Evolutionary conservation across 2,329 filamentous ascomycete species (phyloP).

Genomic region (Ascochyta rabiei): DNA sequence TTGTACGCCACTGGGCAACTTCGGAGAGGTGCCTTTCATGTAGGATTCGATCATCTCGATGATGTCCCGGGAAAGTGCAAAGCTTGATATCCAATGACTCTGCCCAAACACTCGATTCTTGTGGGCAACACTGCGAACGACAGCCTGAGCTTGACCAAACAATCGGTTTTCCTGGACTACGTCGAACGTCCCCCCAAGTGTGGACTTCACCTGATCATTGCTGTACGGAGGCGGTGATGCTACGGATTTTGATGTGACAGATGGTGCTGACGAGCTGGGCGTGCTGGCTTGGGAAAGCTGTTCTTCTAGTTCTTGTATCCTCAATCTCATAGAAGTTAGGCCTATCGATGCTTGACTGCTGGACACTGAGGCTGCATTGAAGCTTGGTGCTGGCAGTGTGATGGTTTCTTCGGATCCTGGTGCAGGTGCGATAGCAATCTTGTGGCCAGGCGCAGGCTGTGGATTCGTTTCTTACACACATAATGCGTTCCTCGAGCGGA

Average conservation of each 20-base stretch:
- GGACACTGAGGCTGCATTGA: conserved; percentile 23
- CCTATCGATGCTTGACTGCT: conserved; percentile 34
- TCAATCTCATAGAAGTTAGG: conserved; percentile 48
- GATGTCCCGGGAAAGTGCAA: conserved; percentile 53
- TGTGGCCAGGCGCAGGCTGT: conserved; percentile 1
- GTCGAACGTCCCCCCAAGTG: conserved; percentile 53
- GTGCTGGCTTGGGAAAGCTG: conserved; percentile 33
- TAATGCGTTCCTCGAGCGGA: conserved; percentile 60
- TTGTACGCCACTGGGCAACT: conserved; percentile 48
- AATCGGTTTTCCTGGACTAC: conserved; percentile 48
- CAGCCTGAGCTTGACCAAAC: conserved; percentile 38
- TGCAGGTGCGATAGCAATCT: conserved; percentile 18
- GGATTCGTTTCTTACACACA: conserved; percentile 57
- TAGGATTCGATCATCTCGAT: conserved; percentile 53
- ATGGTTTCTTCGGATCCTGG: not conserved
- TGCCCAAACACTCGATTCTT: conserved; percentile 64
- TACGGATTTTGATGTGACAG: conserved; percentile 19
- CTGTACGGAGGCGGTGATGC: conserved; percentile 45
- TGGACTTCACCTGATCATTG: conserved; percentile 32
- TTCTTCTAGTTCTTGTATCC: conserved; percentile 55
- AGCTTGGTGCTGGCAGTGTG: not conserved
- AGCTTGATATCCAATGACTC: conserved; percentile 63
- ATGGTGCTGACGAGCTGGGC: conserved; percentile 1
- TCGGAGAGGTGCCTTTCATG: conserved; percentile 48
- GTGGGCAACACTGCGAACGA: conserved; percentile 56